Percentiles rank a stretch among this genome's conserved stretches.
Evolutionary conservation across 805 yeast genomes (phyloP).

Genomic region (Starmerella etchellsii): DNA sequence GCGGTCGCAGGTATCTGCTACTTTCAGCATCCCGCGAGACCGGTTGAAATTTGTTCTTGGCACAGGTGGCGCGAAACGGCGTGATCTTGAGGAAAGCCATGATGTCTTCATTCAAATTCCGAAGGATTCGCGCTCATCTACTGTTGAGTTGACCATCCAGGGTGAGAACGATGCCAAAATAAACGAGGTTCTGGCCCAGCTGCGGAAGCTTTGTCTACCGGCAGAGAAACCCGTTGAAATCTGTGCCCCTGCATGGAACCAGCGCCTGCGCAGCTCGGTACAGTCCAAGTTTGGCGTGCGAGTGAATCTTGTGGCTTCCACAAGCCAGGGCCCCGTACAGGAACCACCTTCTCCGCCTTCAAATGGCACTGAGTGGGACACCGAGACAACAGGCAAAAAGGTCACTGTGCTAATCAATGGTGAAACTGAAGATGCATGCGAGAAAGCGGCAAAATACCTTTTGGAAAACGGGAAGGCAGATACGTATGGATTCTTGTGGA

Average conservation of each 20-base stretch:
- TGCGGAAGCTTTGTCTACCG: conserved; percentile 43
- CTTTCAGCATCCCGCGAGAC: conserved; percentile 46
- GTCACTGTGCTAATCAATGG: conserved; percentile 33
- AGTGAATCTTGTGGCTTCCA: not conserved
- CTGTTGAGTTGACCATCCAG: conserved; percentile 46
- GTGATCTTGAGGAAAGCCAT: conserved; percentile 56
- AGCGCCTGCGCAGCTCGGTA: conserved; percentile 1
- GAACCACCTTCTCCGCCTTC: not conserved
- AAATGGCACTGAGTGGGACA: not conserved
- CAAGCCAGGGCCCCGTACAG: not conserved
- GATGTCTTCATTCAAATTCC: conserved; percentile 58
- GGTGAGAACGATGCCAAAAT: conserved; percentile 62
- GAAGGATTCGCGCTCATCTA: conserved; percentile 28
- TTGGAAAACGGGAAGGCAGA: conserved; percentile 36
- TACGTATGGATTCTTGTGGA: conserved; percentile 49
- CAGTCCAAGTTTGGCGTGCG: conserved; percentile 3
- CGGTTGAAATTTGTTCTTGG: conserved; percentile 72
- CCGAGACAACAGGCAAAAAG: not conserved
- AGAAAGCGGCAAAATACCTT: conserved; percentile 41
- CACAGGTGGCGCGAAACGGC: conserved; percentile 63
- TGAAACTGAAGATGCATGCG: conserved; percentile 35
- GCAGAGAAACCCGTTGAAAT: conserved; percentile 43
- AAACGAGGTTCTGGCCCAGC: conserved; percentile 37
- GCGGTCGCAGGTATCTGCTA: conserved; percentile 17
- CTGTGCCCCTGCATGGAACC: conserved; percentile 39